Evolutionary conservation across 352 stramenopile genomes (phyloP).

Genomic region (Pythium rhizo-oryzae): DNA sequence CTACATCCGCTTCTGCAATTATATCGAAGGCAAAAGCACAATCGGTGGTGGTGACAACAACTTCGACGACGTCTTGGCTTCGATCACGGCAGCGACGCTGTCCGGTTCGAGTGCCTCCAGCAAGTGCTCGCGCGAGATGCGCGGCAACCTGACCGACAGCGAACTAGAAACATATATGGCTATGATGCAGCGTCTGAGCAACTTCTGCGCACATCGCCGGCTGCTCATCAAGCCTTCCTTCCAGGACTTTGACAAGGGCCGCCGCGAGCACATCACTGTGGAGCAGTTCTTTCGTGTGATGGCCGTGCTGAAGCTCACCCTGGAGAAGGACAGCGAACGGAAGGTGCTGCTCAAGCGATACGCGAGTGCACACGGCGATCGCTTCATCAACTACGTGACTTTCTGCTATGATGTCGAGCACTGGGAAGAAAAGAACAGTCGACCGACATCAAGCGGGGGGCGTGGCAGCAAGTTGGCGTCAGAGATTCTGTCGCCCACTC

Average conservation of each 20-base stretch:
- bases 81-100: conserved; percentile 39
- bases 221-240: conserved; percentile 82
- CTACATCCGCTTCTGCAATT: conserved; percentile 79
- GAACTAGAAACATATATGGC: conserved; percentile 47
- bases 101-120: not conserved
- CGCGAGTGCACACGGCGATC: conserved; percentile 65
- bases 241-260: conserved; percentile 80
- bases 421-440: conserved; percentile 46
- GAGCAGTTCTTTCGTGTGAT: conserved; percentile 86
- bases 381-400: conserved; percentile 84
- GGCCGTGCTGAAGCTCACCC: conserved; percentile 72
- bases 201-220: conserved; percentile 57
- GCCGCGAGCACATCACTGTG: conserved; percentile 75
- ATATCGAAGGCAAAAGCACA: conserved; percentile 51
- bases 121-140: conserved; percentile 67
- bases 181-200: conserved; percentile 69
- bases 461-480: conserved; percentile 34
- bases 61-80: conserved; percentile 54
- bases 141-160: conserved; percentile 51
- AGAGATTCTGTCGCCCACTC: conserved; percentile 61
- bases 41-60: conserved; percentile 41
- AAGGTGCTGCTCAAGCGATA: conserved; percentile 72
- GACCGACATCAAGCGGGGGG: conserved; percentile 45
- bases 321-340: conserved; percentile 51
- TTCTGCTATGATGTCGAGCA: conserved; percentile 83